Evolutionary conservation across 768 basidiomycete species (phyloP).

Genomic region (Tylopilus rubrobrunneus): DNA sequence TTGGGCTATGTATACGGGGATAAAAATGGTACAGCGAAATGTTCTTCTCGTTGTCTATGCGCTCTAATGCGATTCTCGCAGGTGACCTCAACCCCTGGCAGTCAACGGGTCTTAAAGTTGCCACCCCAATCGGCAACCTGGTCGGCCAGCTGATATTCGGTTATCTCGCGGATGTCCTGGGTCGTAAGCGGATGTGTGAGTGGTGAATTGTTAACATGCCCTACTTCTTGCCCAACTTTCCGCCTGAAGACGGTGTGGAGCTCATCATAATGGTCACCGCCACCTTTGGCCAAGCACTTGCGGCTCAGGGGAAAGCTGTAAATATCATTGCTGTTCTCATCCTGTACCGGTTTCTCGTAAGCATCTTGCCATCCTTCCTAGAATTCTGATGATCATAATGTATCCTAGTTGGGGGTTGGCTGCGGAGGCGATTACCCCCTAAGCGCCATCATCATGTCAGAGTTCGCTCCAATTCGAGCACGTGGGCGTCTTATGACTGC

Average conservation of each 20-base stretch:
- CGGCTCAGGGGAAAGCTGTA: slow-evolving; percentile 58
- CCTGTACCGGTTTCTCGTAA: slow-evolving; percentile 76
- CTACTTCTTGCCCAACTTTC: background rate
- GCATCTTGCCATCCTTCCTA: slow-evolving; percentile 5
- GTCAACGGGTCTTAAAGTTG: slow-evolving; percentile 75
- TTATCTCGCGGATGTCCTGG: slow-evolving; percentile 69
- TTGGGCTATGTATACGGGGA: slow-evolving; percentile 74
- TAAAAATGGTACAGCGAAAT: slow-evolving; percentile 11
- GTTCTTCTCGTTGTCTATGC: background rate
- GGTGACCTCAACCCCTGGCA: slow-evolving; percentile 48
- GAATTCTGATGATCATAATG: background rate
- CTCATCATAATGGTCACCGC: slow-evolving; percentile 75
- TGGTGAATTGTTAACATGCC: slow-evolving; percentile 13
- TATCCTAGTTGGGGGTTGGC: slow-evolving; percentile 63
- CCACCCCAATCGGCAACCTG: slow-evolving; percentile 68
- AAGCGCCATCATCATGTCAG: slow-evolving; percentile 82
- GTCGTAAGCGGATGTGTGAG: slow-evolving; percentile 77
- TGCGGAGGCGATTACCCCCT: slow-evolving; percentile 88
- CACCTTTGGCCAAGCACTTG: slow-evolving; percentile 75
- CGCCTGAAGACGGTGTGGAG: slow-evolving; percentile 40
- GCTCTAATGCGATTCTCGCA: slow-evolving; percentile 2
- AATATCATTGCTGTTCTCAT: slow-evolving; percentile 67
- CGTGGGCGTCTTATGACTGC: slow-evolving; percentile 88
- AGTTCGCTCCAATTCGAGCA: slow-evolving; percentile 72
- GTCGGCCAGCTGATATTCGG: slow-evolving; percentile 74